These are phyloP conservation scores for Tarenaya hassleriana DNA, from an alignment of 345 rosid genomes.

Conservation along the genomic window DNA sequence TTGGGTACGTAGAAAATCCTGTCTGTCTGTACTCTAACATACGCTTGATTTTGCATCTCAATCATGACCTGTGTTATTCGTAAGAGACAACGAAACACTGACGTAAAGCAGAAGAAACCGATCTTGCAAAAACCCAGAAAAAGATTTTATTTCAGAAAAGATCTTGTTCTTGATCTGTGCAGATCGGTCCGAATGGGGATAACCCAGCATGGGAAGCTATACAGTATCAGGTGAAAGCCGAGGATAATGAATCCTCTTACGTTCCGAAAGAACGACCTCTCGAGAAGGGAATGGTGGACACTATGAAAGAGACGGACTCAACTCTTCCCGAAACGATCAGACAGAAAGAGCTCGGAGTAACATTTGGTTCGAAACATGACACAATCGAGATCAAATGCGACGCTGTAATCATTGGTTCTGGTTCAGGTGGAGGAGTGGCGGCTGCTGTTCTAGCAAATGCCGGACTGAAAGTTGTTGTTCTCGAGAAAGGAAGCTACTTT, in stretches of 20 bases:
- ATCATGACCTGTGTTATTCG: too few species aligned
- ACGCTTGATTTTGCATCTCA: too few species aligned
- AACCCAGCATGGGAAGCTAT: slow-evolving; percentile 67
- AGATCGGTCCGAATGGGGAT: slow-evolving; percentile 42
- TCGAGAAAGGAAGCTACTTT: slow-evolving; percentile 59
- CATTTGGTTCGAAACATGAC: slow-evolving; percentile 22
- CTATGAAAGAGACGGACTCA: slow-evolving; percentile 26
- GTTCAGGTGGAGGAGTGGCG: slow-evolving; percentile 61
- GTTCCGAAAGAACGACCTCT: slow-evolving; percentile 35
- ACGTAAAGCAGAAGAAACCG: too few species aligned
- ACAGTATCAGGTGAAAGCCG: slow-evolving; percentile 42
- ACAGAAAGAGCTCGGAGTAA: slow-evolving; percentile 37
- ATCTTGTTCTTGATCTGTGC: too few species aligned
- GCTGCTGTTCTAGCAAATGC: slow-evolving; percentile 47
- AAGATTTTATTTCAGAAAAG: too few species aligned
- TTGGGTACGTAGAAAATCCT: slow-evolving; percentile 41
- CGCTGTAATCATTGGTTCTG: slow-evolving; percentile 48
- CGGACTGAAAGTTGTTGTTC: slow-evolving; percentile 45
- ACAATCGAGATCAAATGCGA: slow-evolving; percentile 44
- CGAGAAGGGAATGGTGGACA: slow-evolving; percentile 38
- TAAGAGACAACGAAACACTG: too few species aligned
- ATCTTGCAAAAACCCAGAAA: too few species aligned
- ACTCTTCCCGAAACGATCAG: slow-evolving; percentile 24
- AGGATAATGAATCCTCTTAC: slow-evolving; percentile 15
- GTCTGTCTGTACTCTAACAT: too few species aligned